A percentile compares a stretch with the other conserved stretches of the same genome.
Conservation (phyloP, 2,329 filamentous ascomycete species). For the Calcarisporium arbuscula region DNA sequence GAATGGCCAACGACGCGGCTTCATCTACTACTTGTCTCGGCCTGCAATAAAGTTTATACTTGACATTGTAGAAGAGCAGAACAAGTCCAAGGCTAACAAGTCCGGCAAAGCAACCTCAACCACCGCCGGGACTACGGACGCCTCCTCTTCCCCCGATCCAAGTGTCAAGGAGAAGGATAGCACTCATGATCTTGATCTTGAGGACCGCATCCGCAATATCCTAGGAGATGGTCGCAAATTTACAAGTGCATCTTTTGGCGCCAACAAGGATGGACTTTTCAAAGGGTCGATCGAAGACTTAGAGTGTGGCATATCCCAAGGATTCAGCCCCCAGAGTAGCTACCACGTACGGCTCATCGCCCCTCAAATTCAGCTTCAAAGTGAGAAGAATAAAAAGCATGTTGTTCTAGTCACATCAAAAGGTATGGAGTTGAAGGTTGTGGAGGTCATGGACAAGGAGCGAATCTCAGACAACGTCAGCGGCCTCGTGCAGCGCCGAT, state of each 20-base stretch:
- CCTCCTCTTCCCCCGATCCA: slow-evolving; percentile 28
- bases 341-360: slow-evolving; percentile 94
- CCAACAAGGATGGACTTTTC: slow-evolving; percentile 25
- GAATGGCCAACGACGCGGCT: slow-evolving; percentile 89
- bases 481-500: slow-evolving; percentile 88
- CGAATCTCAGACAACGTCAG: slow-evolving; percentile 88
- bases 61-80: slow-evolving; percentile 93
- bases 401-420: slow-evolving; percentile 96
- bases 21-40: slow-evolving; percentile 95
- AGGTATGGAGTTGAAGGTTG: slow-evolving; percentile 95
- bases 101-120: slow-evolving; percentile 22
- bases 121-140: slow-evolving; percentile 18
- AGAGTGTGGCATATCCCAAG: slow-evolving; percentile 71
- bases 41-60: slow-evolving; percentile 96
- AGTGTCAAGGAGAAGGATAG: slow-evolving; percentile 50
- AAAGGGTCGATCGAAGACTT: slow-evolving; percentile 54
- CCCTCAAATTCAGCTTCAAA: slow-evolving; percentile 95
- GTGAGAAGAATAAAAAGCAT: slow-evolving; percentile 94
- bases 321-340: slow-evolving; percentile 85
- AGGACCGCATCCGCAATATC: slow-evolving; percentile 81
- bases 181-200: slow-evolving; percentile 58
- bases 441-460: slow-evolving; percentile 97
- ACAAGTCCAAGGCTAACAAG: slow-evolving; percentile 54
- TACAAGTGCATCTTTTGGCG: slow-evolving; percentile 39
- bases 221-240: slow-evolving; percentile 79